Base-by-base conservation (phyloP, 106 monocot genomes). In the Vanilla planifolia region DNA sequence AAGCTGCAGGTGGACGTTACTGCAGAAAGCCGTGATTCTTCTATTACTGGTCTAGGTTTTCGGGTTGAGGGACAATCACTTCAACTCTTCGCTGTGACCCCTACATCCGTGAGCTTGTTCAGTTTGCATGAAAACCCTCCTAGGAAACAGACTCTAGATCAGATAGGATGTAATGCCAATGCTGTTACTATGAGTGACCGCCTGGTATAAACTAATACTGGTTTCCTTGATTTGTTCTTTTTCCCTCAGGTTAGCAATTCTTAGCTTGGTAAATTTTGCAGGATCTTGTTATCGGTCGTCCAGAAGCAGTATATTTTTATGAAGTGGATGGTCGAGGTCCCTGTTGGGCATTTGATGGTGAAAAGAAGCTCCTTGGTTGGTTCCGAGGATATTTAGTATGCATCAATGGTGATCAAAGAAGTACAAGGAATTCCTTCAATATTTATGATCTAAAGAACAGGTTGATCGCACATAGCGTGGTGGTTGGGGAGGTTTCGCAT, bases 331-430 rank as follows among this genome's bases (percentile, higher is more conserved):
- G 95, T 8, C 61, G 87, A 68, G 95, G 95, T 65, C 95, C 90
- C 63, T 96, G 95, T 72, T 96, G 95, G 95, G 90, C 87, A 48
- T 96, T 91, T 74, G 87, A 96, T 33, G 95, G 95, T 48, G 86
- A 90, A 68, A 96, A 96, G 63, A 96, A 82, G 55, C 87, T 96
- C 46, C 59, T 96, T 44, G 80, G 90, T 23, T 96, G 95, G 95
- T 96, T 96, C 74, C 95, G 95, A 53, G 84, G 95, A 21, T 96
- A 96, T 64, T 71, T 96, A 40, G 63, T 96, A 20, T 96, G 84
- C 60, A 74, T 96, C 14, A 90, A 84, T 72, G 74, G 74, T 33
- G 95, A 87, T 66, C 74, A 68, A 26, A 80, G 71, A 57, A 84
- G 50, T 59, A 51, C 36, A 47, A 84, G 71, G 34, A 58, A 79